These are phyloP conservation scores for Cordyceps cicadae DNA, from an alignment of 2,329 filamentous ascomycete species.

Conservation along the genomic window DNA sequence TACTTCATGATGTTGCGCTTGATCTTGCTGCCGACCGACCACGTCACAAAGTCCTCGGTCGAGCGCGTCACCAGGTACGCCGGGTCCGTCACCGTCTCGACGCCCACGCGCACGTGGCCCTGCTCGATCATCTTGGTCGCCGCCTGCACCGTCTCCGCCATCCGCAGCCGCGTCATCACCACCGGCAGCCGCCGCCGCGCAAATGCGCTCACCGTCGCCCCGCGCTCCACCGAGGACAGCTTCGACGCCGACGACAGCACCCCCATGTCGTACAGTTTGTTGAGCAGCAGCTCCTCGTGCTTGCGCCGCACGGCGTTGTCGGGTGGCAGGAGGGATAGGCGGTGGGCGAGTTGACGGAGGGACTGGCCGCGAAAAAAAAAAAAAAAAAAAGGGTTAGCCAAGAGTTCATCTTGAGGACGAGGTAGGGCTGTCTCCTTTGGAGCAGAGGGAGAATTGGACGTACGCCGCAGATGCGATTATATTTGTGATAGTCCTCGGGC, in stretches of 20 bases:
- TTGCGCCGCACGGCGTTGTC: conserved; percentile 70
- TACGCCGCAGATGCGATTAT: conserved; percentile 60
- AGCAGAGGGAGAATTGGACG: conserved; percentile 20
- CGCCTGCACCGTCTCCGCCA: conserved; percentile 85
- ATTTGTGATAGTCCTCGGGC: conserved; percentile 70
- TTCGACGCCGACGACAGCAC: conserved; percentile 69
- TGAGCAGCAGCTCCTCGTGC: conserved; percentile 77
- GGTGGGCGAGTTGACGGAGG: conserved; percentile 84
- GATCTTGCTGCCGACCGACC: conserved; percentile 94
- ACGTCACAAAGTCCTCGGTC: conserved; percentile 95
- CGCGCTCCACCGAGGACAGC: conserved; percentile 77
- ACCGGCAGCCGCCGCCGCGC: conserved; percentile 77
- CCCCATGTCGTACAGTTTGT: conserved; percentile 91
- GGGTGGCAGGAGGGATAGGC: conserved; percentile 73
- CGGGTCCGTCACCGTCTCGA: conserved; percentile 81
- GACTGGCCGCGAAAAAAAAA: conserved; percentile 41
- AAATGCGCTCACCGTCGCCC: conserved; percentile 82
- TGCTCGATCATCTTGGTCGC: conserved; percentile 86
- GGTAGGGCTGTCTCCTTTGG: too few relatives aligned
- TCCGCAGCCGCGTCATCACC: conserved; percentile 80
- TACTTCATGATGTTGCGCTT: conserved; percentile 95
- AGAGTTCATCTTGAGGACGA: too few relatives aligned
- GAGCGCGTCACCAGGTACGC: conserved; percentile 81
- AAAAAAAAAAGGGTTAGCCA: conserved; percentile 11
- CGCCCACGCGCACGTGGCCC: conserved; percentile 85